A percentile compares a stretch with the other conserved stretches of the same genome.
Conservation (phyloP, 1,284 basidiomycete genomes). For the Trichosporon sp. region DNA sequence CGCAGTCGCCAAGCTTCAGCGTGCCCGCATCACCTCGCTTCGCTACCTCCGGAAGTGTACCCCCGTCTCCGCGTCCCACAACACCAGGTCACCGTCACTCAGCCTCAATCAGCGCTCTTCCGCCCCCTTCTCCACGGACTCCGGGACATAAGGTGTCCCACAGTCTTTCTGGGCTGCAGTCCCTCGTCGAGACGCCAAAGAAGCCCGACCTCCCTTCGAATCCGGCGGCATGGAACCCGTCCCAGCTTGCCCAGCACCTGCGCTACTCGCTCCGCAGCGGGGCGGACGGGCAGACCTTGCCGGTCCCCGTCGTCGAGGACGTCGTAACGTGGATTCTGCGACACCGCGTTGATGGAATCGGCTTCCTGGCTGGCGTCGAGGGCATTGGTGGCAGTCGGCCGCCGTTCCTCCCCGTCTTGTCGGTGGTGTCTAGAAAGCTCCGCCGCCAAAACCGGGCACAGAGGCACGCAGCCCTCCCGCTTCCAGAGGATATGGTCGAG, state of each 20-base stretch:
- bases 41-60: neutral
- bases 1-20: neutral
- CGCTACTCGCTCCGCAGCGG: slow-evolving; percentile 33
- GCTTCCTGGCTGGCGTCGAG: slow-evolving; percentile 28
- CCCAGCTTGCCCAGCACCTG: slow-evolving; percentile 37
- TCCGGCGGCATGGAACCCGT: slow-evolving; percentile 9
- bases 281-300: slow-evolving; percentile 35
- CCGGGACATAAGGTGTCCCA: slow-evolving; percentile 1
- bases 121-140: neutral
- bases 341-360: slow-evolving; percentile 31
- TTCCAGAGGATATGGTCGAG: slow-evolving; percentile 3
- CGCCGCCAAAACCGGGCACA: slow-evolving; percentile 22
- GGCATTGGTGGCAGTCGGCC: slow-evolving; percentile 27
- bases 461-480: neutral
- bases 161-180: neutral
- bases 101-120: neutral
- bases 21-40: neutral
- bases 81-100: neutral
- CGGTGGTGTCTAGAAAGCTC: slow-evolving; percentile 33
- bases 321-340: slow-evolving; percentile 41
- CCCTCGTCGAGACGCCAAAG: neutral
- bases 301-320: slow-evolving; percentile 36
- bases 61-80: neutral
- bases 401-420: slow-evolving; percentile 39
- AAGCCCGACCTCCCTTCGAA: neutral